These are phyloP conservation scores for Nicotiana sylvestris DNA, from an alignment of 257 asterid genomes.

Conservation along the genomic window DNA sequence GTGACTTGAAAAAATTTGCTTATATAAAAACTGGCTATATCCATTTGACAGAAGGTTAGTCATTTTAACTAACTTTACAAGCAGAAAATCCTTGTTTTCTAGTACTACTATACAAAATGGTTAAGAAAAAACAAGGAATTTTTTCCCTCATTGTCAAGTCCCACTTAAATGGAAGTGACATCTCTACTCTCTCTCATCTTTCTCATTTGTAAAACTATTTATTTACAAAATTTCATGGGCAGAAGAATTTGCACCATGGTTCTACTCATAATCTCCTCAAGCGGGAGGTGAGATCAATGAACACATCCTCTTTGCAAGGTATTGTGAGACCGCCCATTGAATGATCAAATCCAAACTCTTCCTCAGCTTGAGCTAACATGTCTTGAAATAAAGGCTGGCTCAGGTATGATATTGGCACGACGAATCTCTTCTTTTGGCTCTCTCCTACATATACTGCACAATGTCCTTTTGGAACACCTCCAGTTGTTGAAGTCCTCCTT, in stretches of 20 bases:
- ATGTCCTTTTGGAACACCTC: constrained; percentile 4
- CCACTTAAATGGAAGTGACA: too few species aligned
- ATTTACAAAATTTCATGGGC: neutral
- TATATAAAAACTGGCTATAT: neutral
- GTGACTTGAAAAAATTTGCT: neutral
- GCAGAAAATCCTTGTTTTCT: neutral
- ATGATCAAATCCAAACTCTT: neutral
- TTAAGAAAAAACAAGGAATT: neutral
- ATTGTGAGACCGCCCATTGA: neutral
- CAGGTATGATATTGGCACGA: neutral
- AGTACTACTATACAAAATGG: neutral
- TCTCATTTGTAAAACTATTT: neutral
- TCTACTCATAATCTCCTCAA: neutral
- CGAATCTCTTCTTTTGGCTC: neutral
- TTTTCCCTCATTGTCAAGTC: neutral
- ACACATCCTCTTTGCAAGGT: neutral
- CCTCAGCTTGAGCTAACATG: neutral
- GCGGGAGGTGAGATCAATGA: neutral
- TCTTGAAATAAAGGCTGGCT: neutral
- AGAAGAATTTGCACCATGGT: neutral
- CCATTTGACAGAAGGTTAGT: neutral
- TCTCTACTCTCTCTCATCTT: neutral
- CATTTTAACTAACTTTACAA: neutral
- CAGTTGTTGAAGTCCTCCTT: neutral
- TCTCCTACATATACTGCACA: neutral